Evolutionary conservation across 2,329 filamentous ascomycete species (phyloP).

Genomic region (Fusarium musae): DNA sequence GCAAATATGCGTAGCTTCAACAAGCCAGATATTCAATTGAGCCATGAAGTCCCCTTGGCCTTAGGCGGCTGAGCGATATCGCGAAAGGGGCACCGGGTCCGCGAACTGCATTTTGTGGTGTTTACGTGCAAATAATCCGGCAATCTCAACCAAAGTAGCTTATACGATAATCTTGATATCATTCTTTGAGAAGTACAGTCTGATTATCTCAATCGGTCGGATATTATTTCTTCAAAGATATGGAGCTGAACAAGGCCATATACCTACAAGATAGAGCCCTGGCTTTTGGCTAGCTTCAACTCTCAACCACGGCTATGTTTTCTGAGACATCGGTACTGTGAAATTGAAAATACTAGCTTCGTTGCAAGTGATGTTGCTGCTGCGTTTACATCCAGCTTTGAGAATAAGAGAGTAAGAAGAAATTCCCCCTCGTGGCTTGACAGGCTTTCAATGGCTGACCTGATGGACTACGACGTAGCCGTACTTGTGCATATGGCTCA

Average conservation of each 20-base stretch:
- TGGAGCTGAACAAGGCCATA: background rate
- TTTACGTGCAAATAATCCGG: background rate
- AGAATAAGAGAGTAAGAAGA: background rate
- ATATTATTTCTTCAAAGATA: background rate
- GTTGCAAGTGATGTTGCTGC: rapidly evolving
- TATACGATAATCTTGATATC: rapidly evolving
- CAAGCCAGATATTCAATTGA: too few species aligned
- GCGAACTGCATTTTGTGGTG: background rate
- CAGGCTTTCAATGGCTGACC: background rate
- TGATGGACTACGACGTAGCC: background rate
- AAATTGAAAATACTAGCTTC: background rate
- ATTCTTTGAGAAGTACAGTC: background rate
- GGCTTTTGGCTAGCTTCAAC: background rate
- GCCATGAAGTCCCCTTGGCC: background rate
- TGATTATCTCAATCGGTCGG: too few species aligned
- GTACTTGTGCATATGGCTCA: background rate
- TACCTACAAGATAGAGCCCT: background rate
- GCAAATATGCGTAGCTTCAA: background rate
- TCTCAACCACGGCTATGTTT: background rate
- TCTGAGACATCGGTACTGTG: background rate
- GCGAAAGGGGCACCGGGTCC: background rate
- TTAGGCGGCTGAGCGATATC: background rate
- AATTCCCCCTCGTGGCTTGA: background rate
- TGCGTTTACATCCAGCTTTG: too few species aligned
- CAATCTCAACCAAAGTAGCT: background rate